Percentiles rank a stretch among this genome's conserved stretches.
These are phyloP conservation scores for Xylaria sp. DNA, from an alignment of 2,329 filamentous ascomycete species.

Conservation along the genomic window DNA sequence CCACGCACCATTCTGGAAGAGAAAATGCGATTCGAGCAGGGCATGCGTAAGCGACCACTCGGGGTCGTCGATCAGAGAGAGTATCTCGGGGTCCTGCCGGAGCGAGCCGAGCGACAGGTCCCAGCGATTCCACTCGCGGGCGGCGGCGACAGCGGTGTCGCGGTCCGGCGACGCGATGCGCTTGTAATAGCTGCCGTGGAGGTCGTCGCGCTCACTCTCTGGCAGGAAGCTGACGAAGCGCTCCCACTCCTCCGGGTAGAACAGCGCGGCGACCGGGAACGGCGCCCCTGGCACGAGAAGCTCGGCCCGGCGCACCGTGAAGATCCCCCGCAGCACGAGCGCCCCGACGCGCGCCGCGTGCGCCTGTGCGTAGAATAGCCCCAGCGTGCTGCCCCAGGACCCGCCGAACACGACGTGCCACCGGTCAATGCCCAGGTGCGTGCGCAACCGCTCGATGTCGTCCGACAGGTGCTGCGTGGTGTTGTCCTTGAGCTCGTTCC, in stretches of 20 bases:
- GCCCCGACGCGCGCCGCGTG: conserved; percentile 46
- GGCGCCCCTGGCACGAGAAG: background rate
- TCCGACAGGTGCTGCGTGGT: conserved; percentile 50
- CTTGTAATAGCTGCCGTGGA: conserved; percentile 8
- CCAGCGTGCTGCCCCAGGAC: conserved; percentile 53
- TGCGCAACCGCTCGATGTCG: conserved; percentile 52
- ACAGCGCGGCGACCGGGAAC: conserved; percentile 13
- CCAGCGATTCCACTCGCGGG: conserved; percentile 21
- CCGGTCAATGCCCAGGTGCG: conserved; percentile 48
- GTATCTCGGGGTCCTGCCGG: background rate
- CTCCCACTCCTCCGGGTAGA: conserved; percentile 28
- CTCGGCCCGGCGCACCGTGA: conserved; percentile 14
- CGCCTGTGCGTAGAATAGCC: conserved; percentile 50
- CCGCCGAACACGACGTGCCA: conserved; percentile 55
- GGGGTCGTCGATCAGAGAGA: conserved; percentile 5
- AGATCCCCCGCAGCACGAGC: conserved; percentile 24
- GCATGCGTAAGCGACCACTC: conserved; percentile 26
- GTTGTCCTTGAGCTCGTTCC: conserved; percentile 49
- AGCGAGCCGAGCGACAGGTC: conserved; percentile 9
- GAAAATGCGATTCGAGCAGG: conserved; percentile 21
- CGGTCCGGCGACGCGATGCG: conserved; percentile 20
- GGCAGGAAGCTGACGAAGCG: conserved; percentile 13
- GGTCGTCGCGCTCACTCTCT: conserved; percentile 17
- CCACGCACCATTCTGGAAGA: conserved; percentile 13
- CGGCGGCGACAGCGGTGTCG: background rate